phyloP scores from a whole-genome alignment of 805 yeast species.

The Cyberlindnera bimundalis region DNA sequence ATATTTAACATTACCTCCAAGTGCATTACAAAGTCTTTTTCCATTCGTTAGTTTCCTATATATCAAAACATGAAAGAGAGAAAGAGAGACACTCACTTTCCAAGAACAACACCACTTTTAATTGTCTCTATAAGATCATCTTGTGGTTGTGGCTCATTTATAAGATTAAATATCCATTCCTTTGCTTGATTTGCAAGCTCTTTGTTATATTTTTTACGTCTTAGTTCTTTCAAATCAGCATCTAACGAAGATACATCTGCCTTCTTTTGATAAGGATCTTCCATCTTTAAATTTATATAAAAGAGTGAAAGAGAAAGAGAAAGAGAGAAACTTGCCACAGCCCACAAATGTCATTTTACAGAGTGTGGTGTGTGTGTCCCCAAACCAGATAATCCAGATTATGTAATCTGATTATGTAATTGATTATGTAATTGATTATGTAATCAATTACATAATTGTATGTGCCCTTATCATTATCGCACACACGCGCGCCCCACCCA shows the following conservation, averaged over 20 bases:
- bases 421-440: background rate
- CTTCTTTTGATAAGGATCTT: slow-evolving; percentile 26
- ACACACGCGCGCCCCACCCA: no score
- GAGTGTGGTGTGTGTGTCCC: no score
- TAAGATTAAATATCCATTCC: slow-evolving; percentile 49
- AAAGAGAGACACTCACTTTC: slow-evolving; percentile 29
- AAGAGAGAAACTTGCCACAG: no score
- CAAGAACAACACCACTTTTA: slow-evolving; percentile 59
- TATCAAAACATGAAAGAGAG: background rate
- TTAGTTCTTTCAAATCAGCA: slow-evolving; percentile 50
- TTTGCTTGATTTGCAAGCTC: slow-evolving; percentile 39
- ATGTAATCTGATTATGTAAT: background rate
- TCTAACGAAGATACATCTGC: slow-evolving; percentile 57
- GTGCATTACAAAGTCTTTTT: slow-evolving; percentile 34
- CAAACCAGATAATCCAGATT: background rate
- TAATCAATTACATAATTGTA: background rate
- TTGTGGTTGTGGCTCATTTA: slow-evolving; percentile 32
- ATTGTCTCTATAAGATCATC: slow-evolving; percentile 51
- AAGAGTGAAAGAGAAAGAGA: no score
- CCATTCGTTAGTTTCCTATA: background rate
- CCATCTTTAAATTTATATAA: slow-evolving; percentile 4
- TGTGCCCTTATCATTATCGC: background rate
- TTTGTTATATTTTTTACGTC: slow-evolving; percentile 49
- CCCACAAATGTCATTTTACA: no score
- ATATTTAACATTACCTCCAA: slow-evolving; percentile 41